These are phyloP conservation scores for Marasmius sp. DNA, from an alignment of 1,284 basidiomycete genomes.

Conservation along the genomic window DNA sequence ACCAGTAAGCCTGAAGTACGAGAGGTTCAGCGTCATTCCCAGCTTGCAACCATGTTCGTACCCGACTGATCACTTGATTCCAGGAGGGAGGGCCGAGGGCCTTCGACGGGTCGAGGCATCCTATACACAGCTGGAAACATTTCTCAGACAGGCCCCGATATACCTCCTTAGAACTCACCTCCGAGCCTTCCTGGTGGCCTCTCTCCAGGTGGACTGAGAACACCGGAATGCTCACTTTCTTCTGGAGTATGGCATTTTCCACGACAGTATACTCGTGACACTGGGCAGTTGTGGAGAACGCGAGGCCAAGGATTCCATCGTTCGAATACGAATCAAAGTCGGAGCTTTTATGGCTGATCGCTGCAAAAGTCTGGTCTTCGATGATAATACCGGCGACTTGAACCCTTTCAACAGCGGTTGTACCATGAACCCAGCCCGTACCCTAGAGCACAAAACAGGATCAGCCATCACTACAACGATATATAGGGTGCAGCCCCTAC, in stretches of 20 bases:
- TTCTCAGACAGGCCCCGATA: not conserved
- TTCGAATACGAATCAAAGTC: slow-evolving; percentile 46
- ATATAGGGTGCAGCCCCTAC: slow-evolving; percentile 40
- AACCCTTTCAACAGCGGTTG: slow-evolving; percentile 47
- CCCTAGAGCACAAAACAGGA: slow-evolving; percentile 34
- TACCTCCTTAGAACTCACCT: slow-evolving; percentile 31
- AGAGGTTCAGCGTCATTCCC: slow-evolving; percentile 26
- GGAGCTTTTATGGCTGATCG: slow-evolving; percentile 38
- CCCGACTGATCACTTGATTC: slow-evolving; percentile 41
- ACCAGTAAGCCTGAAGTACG: slow-evolving; percentile 52
- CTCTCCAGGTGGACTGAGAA: slow-evolving; percentile 62
- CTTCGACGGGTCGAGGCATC: slow-evolving; percentile 54
- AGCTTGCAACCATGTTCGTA: slow-evolving; percentile 29
- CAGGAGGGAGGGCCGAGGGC: slow-evolving; percentile 45
- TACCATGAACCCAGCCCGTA: slow-evolving; percentile 47
- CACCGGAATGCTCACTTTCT: slow-evolving; percentile 42
- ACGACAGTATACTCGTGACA: slow-evolving; percentile 53
- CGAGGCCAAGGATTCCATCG: slow-evolving; percentile 58
- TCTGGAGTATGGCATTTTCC: slow-evolving; percentile 54
- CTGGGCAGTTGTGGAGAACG: slow-evolving; percentile 52
- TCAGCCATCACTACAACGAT: slow-evolving; percentile 3
- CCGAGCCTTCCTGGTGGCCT: slow-evolving; percentile 43
- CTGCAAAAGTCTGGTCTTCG: slow-evolving; percentile 48
- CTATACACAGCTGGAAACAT: slow-evolving; percentile 50
- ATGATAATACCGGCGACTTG: slow-evolving; percentile 43